A percentile compares a stretch with the other conserved stretches of the same genome.
Conservation (phyloP, 2,329 filamentous ascomycete species). For the Didymella exigua region DNA sequence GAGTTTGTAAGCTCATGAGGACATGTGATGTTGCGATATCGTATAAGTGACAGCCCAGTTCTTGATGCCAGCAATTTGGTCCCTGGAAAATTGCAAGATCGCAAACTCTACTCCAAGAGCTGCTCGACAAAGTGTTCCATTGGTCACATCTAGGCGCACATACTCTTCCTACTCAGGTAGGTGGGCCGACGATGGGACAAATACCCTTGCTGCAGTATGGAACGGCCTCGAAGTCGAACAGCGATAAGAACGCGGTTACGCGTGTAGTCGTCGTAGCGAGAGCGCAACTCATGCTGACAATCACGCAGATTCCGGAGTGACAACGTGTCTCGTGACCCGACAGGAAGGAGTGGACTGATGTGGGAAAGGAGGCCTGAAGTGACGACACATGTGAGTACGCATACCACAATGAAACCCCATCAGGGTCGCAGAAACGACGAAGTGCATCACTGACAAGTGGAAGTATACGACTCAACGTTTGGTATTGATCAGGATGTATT, state of each 20-base stretch:
- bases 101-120: background rate
- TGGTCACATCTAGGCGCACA: background rate
- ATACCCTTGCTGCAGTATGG: background rate
- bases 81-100: background rate
- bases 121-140: background rate
- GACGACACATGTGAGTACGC: background rate
- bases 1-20: conserved; percentile 10
- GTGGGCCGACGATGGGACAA: background rate
- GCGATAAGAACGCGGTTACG: no score
- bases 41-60: background rate
- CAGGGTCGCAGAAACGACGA: background rate
- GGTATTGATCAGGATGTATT: background rate
- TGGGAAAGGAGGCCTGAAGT: background rate
- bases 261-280: no score
- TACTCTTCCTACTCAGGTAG: background rate
- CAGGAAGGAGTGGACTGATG: background rate
- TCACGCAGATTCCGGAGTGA: no score
- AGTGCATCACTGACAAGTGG: background rate
- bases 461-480: background rate
- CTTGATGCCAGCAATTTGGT: conserved; percentile 1
- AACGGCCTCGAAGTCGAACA: background rate
- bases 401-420: background rate
- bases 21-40: background rate
- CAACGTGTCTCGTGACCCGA: no score
- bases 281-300: no score